phyloP scores from a whole-genome alignment of 495 filamentous ascomycete genomes.

The Aspergillus kassunensis region DNA sequence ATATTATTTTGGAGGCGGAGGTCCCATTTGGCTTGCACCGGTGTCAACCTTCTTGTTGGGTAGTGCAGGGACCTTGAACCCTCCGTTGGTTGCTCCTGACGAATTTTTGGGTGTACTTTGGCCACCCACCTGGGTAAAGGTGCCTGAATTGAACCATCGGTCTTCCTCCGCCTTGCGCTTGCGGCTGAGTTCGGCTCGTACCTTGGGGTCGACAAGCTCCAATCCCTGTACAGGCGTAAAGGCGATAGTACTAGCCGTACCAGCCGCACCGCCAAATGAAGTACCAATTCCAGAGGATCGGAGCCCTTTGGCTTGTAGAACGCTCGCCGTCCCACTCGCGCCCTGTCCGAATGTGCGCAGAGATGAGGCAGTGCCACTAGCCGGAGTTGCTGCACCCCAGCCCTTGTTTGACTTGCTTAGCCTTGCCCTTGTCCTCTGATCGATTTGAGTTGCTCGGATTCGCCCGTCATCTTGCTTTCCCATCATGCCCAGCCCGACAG shows the following conservation, averaged over 20 bases:
- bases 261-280: slow-evolving; percentile 53
- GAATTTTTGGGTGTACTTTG: slow-evolving; percentile 26
- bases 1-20: slow-evolving; percentile 29
- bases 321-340: slow-evolving; percentile 55
- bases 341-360: slow-evolving; percentile 72
- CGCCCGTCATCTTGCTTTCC: slow-evolving; percentile 82
- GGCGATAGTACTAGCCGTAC: slow-evolving; percentile 82
- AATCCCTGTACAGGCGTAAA: slow-evolving; percentile 94
- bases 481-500: slow-evolving; percentile 91
- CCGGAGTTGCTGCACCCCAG: slow-evolving; percentile 75
- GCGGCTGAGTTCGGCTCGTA: slow-evolving; percentile 70
- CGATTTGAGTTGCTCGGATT: slow-evolving; percentile 82
- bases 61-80: slow-evolving; percentile 50
- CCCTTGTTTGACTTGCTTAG: slow-evolving; percentile 94
- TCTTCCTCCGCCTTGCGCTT: slow-evolving; percentile 94
- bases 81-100: slow-evolving; percentile 30
- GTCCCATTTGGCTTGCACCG: slow-evolving; percentile 43
- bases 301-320: slow-evolving; percentile 68
- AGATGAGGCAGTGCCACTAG: slow-evolving; percentile 63
- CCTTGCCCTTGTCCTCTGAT: slow-evolving; percentile 87
- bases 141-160: slow-evolving; percentile 91
- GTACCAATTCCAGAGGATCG: slow-evolving; percentile 71
- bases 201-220: slow-evolving; percentile 93
- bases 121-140: slow-evolving; percentile 84
- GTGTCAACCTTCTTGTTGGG: slow-evolving; percentile 46